Evolutionary conservation across 345 rosid genomes (phyloP).

Genomic region (Raphanus raphanistrum): DNA sequence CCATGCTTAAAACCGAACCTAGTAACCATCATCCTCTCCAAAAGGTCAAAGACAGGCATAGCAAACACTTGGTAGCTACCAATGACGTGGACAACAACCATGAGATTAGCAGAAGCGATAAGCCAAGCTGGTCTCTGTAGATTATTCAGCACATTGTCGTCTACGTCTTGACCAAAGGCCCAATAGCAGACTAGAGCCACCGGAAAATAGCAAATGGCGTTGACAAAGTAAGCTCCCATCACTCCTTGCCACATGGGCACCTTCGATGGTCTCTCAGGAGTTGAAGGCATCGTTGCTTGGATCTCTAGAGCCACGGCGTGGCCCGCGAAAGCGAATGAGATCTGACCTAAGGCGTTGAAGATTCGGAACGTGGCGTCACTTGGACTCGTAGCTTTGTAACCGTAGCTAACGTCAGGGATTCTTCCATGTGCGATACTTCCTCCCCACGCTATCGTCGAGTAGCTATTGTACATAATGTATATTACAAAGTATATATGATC

Average conservation of each 20-base stretch:
- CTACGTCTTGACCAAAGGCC: slow-evolving; percentile 78
- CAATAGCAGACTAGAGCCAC: slow-evolving; percentile 86
- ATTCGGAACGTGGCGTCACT: slow-evolving; percentile 65
- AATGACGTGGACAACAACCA: slow-evolving; percentile 92
- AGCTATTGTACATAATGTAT: slow-evolving; percentile 41
- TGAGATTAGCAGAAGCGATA: slow-evolving; percentile 83
- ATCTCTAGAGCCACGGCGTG: slow-evolving; percentile 92
- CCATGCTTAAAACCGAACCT: slow-evolving; percentile 63
- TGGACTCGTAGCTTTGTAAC: slow-evolving; percentile 50
- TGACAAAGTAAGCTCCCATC: slow-evolving; percentile 69
- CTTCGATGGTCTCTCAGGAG: slow-evolving; percentile 78
- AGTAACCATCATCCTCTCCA: slow-evolving; percentile 63
- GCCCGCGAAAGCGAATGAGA: slow-evolving; percentile 89
- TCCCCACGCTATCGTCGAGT: slow-evolving; percentile 93
- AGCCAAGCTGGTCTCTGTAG: slow-evolving; percentile 81
- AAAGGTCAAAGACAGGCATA: slow-evolving; percentile 84
- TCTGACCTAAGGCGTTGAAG: slow-evolving; percentile 82
- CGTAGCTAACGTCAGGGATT: slow-evolving; percentile 62
- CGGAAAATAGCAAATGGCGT: slow-evolving; percentile 89
- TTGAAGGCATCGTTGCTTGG: slow-evolving; percentile 94
- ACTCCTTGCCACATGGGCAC: slow-evolving; percentile 96
- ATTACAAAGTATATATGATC: not conserved
- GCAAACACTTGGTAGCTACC: slow-evolving; percentile 98
- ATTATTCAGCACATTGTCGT: slow-evolving; percentile 69
- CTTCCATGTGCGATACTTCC: slow-evolving; percentile 68